These are phyloP conservation scores for Umbelopsis sp. DNA, from an alignment of 371 early-diverging fungal genomes.

Conservation along the genomic window DNA sequence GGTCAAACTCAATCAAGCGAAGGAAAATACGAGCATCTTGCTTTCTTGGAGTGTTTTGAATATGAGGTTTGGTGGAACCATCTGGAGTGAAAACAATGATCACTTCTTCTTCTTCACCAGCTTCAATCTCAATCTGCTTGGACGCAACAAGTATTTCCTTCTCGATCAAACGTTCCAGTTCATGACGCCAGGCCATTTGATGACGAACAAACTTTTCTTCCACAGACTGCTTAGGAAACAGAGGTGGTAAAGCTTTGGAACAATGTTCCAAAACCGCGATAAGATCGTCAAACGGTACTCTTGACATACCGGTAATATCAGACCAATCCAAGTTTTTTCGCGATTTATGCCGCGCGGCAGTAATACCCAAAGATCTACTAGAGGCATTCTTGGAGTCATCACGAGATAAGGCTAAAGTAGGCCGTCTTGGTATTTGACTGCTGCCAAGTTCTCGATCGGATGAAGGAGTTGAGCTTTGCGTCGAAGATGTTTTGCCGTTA, in stretches of 20 bases:
- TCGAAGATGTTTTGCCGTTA: neutral
- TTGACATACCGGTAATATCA: slow-evolving; percentile 50
- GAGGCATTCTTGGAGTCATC: neutral
- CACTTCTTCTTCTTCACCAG: slow-evolving; percentile 70
- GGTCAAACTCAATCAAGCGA: slow-evolving; percentile 80
- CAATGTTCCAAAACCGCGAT: slow-evolving; percentile 66
- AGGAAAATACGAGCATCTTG: slow-evolving; percentile 82
- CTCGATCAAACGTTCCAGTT: slow-evolving; percentile 73
- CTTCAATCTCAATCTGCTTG: slow-evolving; percentile 67
- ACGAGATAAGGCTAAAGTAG: neutral
- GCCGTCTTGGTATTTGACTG: slow-evolving; percentile 11
- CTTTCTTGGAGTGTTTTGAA: slow-evolving; percentile 80
- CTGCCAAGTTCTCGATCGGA: neutral
- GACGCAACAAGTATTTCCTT: slow-evolving; percentile 74
- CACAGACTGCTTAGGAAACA: slow-evolving; percentile 73
- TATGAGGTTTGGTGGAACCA: slow-evolving; percentile 52
- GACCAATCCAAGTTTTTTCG: slow-evolving; percentile 48
- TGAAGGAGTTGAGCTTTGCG: neutral
- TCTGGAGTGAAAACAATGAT: slow-evolving; percentile 81
- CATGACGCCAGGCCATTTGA: slow-evolving; percentile 74
- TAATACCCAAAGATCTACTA: slow-evolving; percentile 45
- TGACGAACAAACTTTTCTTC: slow-evolving; percentile 88
- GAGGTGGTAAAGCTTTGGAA: slow-evolving; percentile 64
- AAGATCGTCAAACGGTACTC: slow-evolving; percentile 64
- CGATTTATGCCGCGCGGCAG: slow-evolving; percentile 50